Evolutionary conservation across 495 filamentous ascomycete species (phyloP).

Genomic region (Glutinoglossum americanum): DNA sequence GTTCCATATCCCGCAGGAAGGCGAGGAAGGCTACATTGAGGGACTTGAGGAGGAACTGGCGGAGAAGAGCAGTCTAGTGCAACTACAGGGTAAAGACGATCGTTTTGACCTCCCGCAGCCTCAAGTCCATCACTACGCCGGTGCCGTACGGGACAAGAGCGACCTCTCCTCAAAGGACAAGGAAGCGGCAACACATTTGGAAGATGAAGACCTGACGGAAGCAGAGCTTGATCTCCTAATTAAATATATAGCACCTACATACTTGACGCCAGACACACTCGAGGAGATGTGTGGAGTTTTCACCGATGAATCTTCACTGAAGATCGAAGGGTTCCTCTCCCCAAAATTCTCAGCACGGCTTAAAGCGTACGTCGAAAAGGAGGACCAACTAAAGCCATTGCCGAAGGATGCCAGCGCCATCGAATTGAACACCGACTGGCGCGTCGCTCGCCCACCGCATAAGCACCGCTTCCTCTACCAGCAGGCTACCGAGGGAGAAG

Average conservation of each 20-base stretch:
- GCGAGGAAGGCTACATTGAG: constrained; percentile 78
- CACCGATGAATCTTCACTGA: constrained; percentile 58
- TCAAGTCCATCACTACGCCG: constrained; percentile 24
- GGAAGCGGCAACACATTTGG: constrained; percentile 20
- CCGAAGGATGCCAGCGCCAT: constrained; percentile 31
- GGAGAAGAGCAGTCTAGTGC: constrained; percentile 69
- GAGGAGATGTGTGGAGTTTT: constrained; percentile 64
- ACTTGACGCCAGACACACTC: constrained; percentile 84
- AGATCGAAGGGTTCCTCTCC: constrained; percentile 53
- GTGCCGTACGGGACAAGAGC: constrained; percentile 13
- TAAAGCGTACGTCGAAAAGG: constrained; percentile 41
- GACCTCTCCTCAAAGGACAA: constrained; percentile 21
- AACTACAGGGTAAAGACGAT: constrained; percentile 78
- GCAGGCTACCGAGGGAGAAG: constrained; percentile 18
- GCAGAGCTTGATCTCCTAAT: constrained; percentile 69
- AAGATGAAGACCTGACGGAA: constrained; percentile 37
- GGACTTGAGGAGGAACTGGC: constrained; percentile 77
- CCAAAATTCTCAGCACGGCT: constrained; percentile 51
- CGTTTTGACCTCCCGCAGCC: constrained; percentile 63
- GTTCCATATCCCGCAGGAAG: constrained; percentile 94
- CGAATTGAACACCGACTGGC: constrained; percentile 36
- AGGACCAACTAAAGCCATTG: constrained; percentile 22
- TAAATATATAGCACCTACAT: constrained; percentile 70
- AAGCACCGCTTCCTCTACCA: constrained; percentile 86
- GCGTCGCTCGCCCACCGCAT: constrained; percentile 69